A percentile compares a stretch with the other conserved stretches of the same genome.
Evolutionary conservation across 2,329 filamentous ascomycete genomes (phyloP).

Genomic region (Albifimbria verrucaria): DNA sequence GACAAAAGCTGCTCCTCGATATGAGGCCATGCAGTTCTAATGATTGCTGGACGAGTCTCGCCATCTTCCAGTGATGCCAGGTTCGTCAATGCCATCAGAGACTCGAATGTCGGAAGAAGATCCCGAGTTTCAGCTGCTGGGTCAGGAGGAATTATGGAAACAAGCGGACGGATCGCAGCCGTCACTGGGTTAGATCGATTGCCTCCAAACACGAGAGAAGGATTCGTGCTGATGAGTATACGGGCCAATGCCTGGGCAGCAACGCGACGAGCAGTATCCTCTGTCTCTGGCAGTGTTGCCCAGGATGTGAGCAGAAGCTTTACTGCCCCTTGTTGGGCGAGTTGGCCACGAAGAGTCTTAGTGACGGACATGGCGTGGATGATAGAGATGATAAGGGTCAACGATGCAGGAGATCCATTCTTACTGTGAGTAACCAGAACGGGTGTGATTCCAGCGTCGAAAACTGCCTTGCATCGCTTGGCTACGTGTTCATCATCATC

Average conservation of each 20-base stretch:
- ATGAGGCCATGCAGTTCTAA: slow-evolving; percentile 68
- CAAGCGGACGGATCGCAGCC: slow-evolving; percentile 78
- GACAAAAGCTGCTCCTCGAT: slow-evolving; percentile 83
- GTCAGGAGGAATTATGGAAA: slow-evolving; percentile 68
- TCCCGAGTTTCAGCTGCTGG: slow-evolving; percentile 64
- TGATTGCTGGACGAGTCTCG: slow-evolving; percentile 63
- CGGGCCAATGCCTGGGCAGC: slow-evolving; percentile 80
- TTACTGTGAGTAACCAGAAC: slow-evolving; percentile 75
- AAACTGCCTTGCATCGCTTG: slow-evolving; percentile 71
- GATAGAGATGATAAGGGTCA: slow-evolving; percentile 72
- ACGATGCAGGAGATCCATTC: slow-evolving; percentile 65
- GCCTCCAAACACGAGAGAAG: slow-evolving; percentile 76
- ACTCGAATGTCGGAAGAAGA: slow-evolving; percentile 85
- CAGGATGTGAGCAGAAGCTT: slow-evolving; percentile 75
- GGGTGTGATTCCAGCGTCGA: slow-evolving; percentile 74
- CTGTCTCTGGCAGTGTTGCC: slow-evolving; percentile 55
- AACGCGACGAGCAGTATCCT: slow-evolving; percentile 45
- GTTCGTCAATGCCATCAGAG: slow-evolving; percentile 89
- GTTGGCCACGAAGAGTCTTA: slow-evolving; percentile 68
- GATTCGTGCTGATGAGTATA: slow-evolving; percentile 83
- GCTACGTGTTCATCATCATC: slow-evolving; percentile 75
- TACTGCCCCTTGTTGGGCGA: slow-evolving; percentile 92
- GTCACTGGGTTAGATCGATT: slow-evolving; percentile 69
- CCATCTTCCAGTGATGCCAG: slow-evolving; percentile 76
- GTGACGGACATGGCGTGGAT: slow-evolving; percentile 73